Conservation (phyloP, 148 eudicot species). For the Vaccinium darrowii region DNA sequence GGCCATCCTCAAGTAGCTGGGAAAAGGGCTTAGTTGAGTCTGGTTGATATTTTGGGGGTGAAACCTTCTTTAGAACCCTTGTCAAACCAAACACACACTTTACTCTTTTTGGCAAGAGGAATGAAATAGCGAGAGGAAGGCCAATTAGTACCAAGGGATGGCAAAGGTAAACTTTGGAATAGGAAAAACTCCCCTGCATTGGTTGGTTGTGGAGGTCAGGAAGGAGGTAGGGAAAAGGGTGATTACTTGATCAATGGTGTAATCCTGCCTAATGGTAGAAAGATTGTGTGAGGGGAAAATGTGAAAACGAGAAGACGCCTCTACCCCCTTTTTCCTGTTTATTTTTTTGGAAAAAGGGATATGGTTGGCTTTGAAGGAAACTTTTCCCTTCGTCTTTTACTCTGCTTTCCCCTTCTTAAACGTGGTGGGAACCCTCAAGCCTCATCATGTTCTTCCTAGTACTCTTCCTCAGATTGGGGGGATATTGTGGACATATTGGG, state of each 20-base stretch:
- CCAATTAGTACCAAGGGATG: background rate
- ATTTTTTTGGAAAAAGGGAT: background rate
- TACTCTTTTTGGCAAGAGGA: background rate
- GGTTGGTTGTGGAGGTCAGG: slow-evolving; percentile 1
- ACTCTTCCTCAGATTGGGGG: background rate
- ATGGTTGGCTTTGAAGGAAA: background rate
- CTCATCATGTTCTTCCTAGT: slow-evolving; percentile 4
- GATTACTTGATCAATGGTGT: background rate
- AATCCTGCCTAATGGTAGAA: background rate
- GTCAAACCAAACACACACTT: background rate
- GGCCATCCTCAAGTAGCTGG: background rate
- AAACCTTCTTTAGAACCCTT: background rate
- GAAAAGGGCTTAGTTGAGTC: background rate
- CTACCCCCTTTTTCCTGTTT: background rate
- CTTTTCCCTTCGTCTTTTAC: background rate
- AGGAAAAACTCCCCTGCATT: slow-evolving; percentile 7
- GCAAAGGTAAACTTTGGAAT: background rate
- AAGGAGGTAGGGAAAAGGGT: background rate
- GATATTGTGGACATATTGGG: background rate
- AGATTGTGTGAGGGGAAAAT: background rate
- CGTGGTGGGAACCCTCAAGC: background rate
- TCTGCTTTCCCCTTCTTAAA: background rate
- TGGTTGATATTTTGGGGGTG: background rate
- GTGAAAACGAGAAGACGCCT: background rate
- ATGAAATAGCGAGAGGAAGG: background rate